Conservation (phyloP, 345 rosid genomes). For the Pistacia atlantica region DNA sequence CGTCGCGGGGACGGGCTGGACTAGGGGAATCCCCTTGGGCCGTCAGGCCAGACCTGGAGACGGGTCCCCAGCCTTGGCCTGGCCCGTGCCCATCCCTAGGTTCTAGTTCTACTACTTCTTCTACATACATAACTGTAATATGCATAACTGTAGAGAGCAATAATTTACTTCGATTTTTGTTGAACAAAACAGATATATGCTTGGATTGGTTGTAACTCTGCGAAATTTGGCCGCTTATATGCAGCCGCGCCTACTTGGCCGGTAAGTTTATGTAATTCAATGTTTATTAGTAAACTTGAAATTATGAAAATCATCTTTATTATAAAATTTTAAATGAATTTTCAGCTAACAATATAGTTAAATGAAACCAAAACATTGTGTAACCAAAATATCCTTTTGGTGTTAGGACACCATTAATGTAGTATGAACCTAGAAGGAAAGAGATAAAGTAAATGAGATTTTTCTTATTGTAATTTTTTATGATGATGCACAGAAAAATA, state of each 20-base stretch:
- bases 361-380: no score
- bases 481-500: constrained; percentile 44
- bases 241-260: constrained; percentile 90
- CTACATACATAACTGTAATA: not conserved
- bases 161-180: not conserved
- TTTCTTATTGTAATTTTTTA: not conserved
- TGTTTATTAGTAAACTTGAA: not conserved
- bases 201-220: constrained; percentile 80
- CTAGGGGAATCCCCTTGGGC: no score
- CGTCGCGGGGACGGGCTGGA: no score
- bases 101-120: not conserved
- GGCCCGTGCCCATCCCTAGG: constrained; percentile 65
- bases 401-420: no score
- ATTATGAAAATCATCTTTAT: not conserved
- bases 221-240: constrained; percentile 68
- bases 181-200: constrained; percentile 56
- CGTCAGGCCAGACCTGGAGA: no score
- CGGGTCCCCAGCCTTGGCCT: no score
- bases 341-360: no score
- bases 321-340: not conserved
- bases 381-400: no score
- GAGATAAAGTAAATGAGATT: no score
- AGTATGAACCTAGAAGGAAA: no score
- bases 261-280: constrained; percentile 29
- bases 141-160: not conserved